These are phyloP conservation scores for Penicillium egyptiacum DNA, from an alignment of 495 filamentous ascomycete species.

Conservation along the genomic window DNA sequence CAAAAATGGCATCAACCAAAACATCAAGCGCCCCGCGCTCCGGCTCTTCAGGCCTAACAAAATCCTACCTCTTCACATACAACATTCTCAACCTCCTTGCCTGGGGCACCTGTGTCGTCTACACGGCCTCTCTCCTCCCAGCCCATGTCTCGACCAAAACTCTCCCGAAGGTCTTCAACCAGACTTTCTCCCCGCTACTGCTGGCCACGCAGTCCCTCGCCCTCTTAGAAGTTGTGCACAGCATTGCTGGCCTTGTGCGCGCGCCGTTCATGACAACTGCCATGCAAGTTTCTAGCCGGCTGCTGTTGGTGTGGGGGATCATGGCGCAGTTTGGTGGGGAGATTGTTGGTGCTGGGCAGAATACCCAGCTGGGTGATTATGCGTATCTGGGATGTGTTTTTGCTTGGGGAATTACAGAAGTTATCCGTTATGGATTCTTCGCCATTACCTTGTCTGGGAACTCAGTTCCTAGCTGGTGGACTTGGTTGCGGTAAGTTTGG, in stretches of 20 bases:
- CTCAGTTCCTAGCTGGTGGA: constrained; percentile 60
- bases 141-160: constrained; percentile 30
- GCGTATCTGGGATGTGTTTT: constrained; percentile 53
- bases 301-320: constrained; percentile 84
- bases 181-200: constrained; percentile 64
- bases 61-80: constrained; percentile 74
- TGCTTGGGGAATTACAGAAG: constrained; percentile 85
- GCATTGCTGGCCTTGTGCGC: constrained; percentile 71
- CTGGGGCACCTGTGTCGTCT: constrained; percentile 71
- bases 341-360: constrained; percentile 29
- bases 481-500: constrained; percentile 66
- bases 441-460: constrained; percentile 63
- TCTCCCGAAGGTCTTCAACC: constrained; percentile 51
- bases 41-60: constrained; percentile 28
- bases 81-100: constrained; percentile 72
- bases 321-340: constrained; percentile 55
- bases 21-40: constrained; percentile 20
- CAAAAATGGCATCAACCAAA: constrained; percentile 6
- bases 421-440: constrained; percentile 87
- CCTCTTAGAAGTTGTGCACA: constrained; percentile 78
- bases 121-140: constrained; percentile 50
- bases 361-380: constrained; percentile 37
- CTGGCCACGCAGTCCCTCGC: constrained; percentile 82
- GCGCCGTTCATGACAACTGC: constrained; percentile 79
- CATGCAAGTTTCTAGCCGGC: constrained; percentile 82